phyloP scores from a whole-genome alignment of 2,329 filamentous ascomycete species.

The Ceratocystis cacaofunesta region DNA sequence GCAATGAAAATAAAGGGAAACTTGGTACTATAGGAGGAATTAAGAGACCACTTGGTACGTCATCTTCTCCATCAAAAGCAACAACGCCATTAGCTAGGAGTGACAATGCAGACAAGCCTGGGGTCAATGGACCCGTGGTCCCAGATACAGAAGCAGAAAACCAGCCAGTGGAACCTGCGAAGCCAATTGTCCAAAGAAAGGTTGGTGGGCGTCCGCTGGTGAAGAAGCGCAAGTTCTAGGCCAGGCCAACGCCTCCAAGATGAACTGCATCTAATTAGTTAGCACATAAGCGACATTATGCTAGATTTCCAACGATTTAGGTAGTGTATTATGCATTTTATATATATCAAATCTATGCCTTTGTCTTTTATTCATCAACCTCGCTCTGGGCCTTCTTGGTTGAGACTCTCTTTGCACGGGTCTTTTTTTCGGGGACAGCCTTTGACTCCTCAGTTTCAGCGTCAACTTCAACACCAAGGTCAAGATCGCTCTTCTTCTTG shows the following conservation, averaged over 20 bases:
- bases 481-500: constrained; percentile 30
- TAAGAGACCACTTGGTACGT: not conserved
- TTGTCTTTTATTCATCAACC: not conserved
- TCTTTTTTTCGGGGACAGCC: not conserved
- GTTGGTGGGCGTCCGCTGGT: constrained; percentile 10
- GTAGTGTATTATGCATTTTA: not conserved
- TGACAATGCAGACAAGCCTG: too few relatives aligned
- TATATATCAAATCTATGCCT: not conserved
- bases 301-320: not conserved
- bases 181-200: constrained; percentile 6
- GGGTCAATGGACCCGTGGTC: not conserved
- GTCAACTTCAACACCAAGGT: constrained; percentile 11
- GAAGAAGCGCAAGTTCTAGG: constrained; percentile 15
- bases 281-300: not conserved
- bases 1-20: not conserved
- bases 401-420: not conserved
- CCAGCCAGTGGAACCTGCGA: not conserved
- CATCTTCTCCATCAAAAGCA: not conserved
- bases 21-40: not conserved
- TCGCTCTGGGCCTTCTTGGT: not conserved
- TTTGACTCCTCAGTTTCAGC: not conserved
- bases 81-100: not conserved
- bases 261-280: not conserved
- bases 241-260: not conserved
- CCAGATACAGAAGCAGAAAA: not conserved